Evolutionary conservation across 2,329 filamentous ascomycete species (phyloP).

Genomic region (Pyrenochaeta sp.): DNA sequence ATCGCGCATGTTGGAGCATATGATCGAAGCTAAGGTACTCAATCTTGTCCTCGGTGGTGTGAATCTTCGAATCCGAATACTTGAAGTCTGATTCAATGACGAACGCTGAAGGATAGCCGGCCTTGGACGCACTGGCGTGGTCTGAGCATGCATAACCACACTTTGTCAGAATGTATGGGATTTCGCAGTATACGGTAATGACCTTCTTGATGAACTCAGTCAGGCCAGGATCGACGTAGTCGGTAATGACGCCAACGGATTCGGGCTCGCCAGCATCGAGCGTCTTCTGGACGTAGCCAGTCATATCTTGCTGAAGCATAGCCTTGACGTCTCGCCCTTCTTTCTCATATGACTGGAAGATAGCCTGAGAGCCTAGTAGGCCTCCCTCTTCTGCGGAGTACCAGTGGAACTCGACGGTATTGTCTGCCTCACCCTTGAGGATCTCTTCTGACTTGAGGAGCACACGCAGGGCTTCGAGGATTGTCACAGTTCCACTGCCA

Average conservation of each 20-base stretch:
- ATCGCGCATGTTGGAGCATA: constrained; percentile 87
- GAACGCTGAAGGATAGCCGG: constrained; percentile 77
- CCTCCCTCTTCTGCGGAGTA: constrained; percentile 92
- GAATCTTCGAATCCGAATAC: constrained; percentile 71
- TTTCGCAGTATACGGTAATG: constrained; percentile 85
- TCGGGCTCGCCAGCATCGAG: constrained; percentile 83
- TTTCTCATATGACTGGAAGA: constrained; percentile 84
- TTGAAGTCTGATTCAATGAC: constrained; percentile 79
- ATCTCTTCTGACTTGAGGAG: constrained; percentile 78
- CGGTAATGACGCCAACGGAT: constrained; percentile 89
- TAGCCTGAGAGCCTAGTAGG: constrained; percentile 85
- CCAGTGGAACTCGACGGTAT: constrained; percentile 97
- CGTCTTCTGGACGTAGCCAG: constrained; percentile 81
- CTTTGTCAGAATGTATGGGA: constrained; percentile 86
- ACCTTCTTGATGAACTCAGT: constrained; percentile 92
- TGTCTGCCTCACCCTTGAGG: constrained; percentile 73
- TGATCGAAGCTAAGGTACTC: constrained; percentile 83
- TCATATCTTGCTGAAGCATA: constrained; percentile 98
- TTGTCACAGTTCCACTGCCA: constrained; percentile 91
- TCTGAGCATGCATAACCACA: constrained; percentile 87
- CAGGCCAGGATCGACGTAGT: constrained; percentile 83
- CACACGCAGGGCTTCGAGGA: constrained; percentile 86
- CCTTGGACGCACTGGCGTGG: constrained; percentile 76
- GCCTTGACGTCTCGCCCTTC: constrained; percentile 81
- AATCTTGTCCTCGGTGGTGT: constrained; percentile 74